Conservation (phyloP, 306 rosid species). For the Delonix regia region DNA sequence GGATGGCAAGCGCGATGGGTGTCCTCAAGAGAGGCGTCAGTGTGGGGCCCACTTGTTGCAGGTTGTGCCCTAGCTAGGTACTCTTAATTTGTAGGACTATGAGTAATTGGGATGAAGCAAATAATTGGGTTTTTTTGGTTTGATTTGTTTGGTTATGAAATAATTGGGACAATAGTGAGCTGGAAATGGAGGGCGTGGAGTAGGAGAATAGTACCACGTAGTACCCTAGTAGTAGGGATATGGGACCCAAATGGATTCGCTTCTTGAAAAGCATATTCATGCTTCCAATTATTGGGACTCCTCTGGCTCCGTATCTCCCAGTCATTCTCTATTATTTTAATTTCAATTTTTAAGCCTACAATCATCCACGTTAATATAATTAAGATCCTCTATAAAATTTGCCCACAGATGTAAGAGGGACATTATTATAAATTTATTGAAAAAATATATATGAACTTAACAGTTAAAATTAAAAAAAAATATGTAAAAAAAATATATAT, state of each 20-base stretch:
- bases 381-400: no score
- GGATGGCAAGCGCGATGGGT: slow-evolving; percentile 22
- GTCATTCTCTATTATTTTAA: no score
- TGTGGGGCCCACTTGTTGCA: slow-evolving; percentile 22
- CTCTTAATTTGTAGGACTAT: slow-evolving; percentile 33
- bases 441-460: no score
- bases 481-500: no score
- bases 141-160: not conserved
- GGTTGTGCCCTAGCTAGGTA: slow-evolving; percentile 12
- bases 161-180: slow-evolving; percentile 43
- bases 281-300: slow-evolving; percentile 36
- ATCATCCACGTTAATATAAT: no score
- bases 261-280: not conserved
- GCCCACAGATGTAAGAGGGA: no score
- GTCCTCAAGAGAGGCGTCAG: slow-evolving; percentile 5
- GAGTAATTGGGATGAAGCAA: no score
- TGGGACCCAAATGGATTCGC: not conserved
- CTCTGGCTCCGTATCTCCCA: no score
- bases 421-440: no score
- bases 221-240: slow-evolving; percentile 5
- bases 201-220: slow-evolving; percentile 31
- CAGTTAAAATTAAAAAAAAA: no score
- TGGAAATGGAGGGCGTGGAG: slow-evolving; percentile 31
- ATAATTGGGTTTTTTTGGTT: not conserved
- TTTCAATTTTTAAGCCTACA: no score